Evolutionary conservation across 2,329 filamentous ascomycete species (phyloP), one percentile per base, ranked within the genome.

Genomic region (Arthroderma sp.): DNA sequence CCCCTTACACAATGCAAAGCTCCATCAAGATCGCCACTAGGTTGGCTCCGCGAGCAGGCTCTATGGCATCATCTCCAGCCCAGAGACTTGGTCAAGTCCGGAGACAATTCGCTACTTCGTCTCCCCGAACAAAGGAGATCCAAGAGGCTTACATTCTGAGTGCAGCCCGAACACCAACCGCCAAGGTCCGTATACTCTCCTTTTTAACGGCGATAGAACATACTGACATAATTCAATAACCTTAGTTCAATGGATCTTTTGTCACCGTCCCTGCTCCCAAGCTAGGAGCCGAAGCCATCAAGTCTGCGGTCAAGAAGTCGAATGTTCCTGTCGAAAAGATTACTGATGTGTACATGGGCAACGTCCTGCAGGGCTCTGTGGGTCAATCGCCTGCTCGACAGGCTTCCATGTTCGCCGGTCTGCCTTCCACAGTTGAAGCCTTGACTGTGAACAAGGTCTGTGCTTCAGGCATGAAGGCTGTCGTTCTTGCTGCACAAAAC

Each of bases 371-470:
- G 63, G 89, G 75, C 38, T 77, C 76, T 11, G 75, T 91, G 4
- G 91, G 91, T 38, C 91, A 98, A 68, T 78, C 91, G 0, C 91
- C 91, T 1, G 89, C 91, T 22, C 80, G 91, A 40, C 91, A 98
- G 68, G 91, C 91, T 7, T 71, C 78, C 52, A 83, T 96, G 48
- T 89, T 93, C 58, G 86, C 91, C 3, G 88, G 88, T 1, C 77
- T 96, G 3, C 75, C 86, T 6, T 70, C 79, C n/a, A 78, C 74
- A 5, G 75, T 93, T 46, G 91, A 98, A 68, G 83, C 88, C 32
- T 81, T 83, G 42, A 96, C 91, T 10, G 82, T 98, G 66, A 98
- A 98, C 74, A 98, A 98, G 68, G 91, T 98, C 48, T 98, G 91
- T 70, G 83, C 91, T 3, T 95, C 88, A 0, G 91, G 91, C 4